phyloP scores from a whole-genome alignment of 2,329 filamentous ascomycete genomes.

The Fusarium chaquense region DNA sequence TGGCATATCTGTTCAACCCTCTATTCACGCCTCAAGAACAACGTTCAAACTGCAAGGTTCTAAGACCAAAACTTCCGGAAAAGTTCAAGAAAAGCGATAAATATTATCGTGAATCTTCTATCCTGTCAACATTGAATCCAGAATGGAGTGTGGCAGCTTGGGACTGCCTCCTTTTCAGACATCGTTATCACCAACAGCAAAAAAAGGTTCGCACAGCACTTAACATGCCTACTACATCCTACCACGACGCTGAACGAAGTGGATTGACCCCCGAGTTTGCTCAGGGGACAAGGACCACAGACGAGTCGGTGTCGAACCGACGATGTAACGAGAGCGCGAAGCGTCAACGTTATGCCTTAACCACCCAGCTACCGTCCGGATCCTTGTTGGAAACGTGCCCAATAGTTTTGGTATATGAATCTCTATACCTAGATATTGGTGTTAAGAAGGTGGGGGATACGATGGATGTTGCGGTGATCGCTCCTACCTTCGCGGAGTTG shows the following conservation, averaged over 20 bases:
- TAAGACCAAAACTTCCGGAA: rapidly evolving
- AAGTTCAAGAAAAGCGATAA: rapidly evolving
- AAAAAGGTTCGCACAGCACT: conserved; percentile 31
- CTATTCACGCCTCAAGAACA: not conserved
- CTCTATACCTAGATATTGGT: not conserved
- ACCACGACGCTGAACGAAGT: conserved; percentile 16
- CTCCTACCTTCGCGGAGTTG: not conserved
- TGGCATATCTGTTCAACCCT: not conserved
- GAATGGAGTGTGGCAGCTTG: rapidly evolving
- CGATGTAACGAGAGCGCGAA: not conserved
- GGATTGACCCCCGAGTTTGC: conserved; percentile 6
- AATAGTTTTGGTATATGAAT: not conserved
- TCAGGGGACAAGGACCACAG: not conserved
- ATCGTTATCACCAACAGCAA: not conserved
- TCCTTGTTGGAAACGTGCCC: not conserved
- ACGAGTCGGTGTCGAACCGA: conserved; percentile 10
- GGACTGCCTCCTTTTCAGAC: not conserved
- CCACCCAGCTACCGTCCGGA: conserved; percentile 12
- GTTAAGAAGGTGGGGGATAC: not conserved
- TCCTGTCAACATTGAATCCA: rapidly evolving
- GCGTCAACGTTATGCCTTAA: conserved; percentile 1
- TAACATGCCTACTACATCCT: conserved; percentile 27
- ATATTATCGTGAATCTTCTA: rapidly evolving
- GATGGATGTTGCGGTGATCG: not conserved
- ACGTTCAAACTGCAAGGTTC: not conserved